phyloP scores from a whole-genome alignment of 257 asterid genomes.

The Solanum ossicruentum region DNA sequence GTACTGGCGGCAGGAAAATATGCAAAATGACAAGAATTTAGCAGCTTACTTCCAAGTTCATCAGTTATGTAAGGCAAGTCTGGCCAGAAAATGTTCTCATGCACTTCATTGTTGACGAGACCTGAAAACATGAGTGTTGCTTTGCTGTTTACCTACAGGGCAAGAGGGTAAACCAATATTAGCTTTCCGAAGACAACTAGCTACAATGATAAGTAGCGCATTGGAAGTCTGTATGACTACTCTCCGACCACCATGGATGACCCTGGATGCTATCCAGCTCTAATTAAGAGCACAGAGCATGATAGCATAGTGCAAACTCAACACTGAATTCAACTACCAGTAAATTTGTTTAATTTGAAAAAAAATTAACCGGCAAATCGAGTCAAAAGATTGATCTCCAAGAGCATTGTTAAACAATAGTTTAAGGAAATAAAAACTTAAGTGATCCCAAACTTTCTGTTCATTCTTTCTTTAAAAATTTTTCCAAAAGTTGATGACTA shows the following conservation, averaged over 20 bases:
- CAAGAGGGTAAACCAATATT: not conserved
- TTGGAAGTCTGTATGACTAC: not conserved
- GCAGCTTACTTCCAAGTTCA: conserved; percentile 84
- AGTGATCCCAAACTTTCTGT: not conserved
- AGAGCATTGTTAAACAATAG: not conserved
- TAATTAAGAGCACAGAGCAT: not conserved
- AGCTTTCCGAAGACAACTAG: not conserved
- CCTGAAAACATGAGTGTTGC: conserved; percentile 87
- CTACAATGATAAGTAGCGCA: not conserved
- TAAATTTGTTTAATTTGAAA: not conserved
- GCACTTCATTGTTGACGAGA: conserved; percentile 53
- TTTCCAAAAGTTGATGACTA: not conserved
- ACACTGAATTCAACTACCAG: not conserved
- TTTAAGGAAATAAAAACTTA: not conserved
- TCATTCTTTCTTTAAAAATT: not conserved
- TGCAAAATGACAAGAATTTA: conserved; percentile 5
- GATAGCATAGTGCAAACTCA: not conserved
- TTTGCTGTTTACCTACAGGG: conserved; percentile 76
- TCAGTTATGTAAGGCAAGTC: conserved; percentile 88
- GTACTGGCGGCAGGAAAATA: not conserved
- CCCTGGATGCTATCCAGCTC: not conserved
- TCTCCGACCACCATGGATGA: not conserved
- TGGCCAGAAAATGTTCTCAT: conserved; percentile 95
- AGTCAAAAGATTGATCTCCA: not conserved
- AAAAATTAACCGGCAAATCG: not conserved